A percentile compares a stretch with the other conserved stretches of the same genome.
These are phyloP conservation scores for Heliamphora pulchella DNA, from an alignment of 179 eudicot species.

Conservation along the genomic window DNA sequence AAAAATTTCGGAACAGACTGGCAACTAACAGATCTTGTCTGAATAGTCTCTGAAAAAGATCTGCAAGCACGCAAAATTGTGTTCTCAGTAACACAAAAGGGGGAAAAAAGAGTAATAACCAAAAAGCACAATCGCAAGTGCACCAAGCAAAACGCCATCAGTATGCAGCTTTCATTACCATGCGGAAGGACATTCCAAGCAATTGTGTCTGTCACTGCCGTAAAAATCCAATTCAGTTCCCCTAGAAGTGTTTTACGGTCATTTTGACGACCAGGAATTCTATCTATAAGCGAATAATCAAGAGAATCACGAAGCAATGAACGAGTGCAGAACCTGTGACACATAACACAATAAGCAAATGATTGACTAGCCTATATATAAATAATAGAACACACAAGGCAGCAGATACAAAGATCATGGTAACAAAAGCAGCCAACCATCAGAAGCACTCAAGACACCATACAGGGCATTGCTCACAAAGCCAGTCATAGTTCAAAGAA, in stretches of 20 bases:
- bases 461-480: not conserved
- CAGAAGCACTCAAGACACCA: not conserved
- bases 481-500: not conserved
- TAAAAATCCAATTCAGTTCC: constrained; percentile 97
- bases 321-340: constrained; percentile 85
- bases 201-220: constrained; percentile 97
- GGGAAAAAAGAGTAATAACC: not conserved
- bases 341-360: not conserved
- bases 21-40: constrained; percentile 98
- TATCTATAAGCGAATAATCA: constrained; percentile 78
- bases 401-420: not conserved
- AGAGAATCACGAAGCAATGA: constrained; percentile 77
- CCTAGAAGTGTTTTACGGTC: constrained; percentile 96
- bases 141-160: not conserved
- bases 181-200: constrained; percentile 99
- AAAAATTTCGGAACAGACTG: constrained; percentile 88
- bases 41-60: constrained; percentile 83
- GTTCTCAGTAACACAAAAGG: not conserved
- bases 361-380: not conserved
- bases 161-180: constrained; percentile 36
- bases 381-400: not conserved
- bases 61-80: constrained; percentile 38
- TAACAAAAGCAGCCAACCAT: not conserved
- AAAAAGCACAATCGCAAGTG: constrained; percentile 5
- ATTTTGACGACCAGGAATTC: constrained; percentile 94